phyloP scores from a whole-genome alignment of 2,329 filamentous ascomycete species.

The Tetracladium maxilliforme region DNA sequence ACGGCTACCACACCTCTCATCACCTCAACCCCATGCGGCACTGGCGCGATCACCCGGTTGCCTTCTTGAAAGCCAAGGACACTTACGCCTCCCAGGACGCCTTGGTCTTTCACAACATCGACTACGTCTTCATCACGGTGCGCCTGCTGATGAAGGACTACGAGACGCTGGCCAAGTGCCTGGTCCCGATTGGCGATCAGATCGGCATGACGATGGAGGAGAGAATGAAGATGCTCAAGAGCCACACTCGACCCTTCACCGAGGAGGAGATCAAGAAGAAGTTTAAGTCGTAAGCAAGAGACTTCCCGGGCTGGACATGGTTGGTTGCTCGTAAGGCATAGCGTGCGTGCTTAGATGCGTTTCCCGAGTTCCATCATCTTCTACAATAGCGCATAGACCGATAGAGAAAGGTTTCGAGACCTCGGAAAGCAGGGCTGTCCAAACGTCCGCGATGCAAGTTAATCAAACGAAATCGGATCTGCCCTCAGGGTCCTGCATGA shows the following conservation, averaged over 20 bases:
- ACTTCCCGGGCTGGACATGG: too few species aligned
- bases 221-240: slow-evolving; percentile 44
- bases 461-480: too few species aligned
- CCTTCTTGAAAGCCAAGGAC: slow-evolving; percentile 56
- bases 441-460: too few species aligned
- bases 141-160: slow-evolving; percentile 59
- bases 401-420: too few species aligned
- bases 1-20: slow-evolving; percentile 71
- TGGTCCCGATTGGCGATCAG: slow-evolving; percentile 64
- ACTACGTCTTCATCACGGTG: slow-evolving; percentile 64
- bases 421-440: too few species aligned
- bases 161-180: slow-evolving; percentile 46
- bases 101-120: slow-evolving; percentile 68
- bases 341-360: too few species aligned
- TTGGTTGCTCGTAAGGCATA: too few species aligned
- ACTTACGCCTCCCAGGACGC: slow-evolving; percentile 53
- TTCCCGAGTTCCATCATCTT: too few species aligned
- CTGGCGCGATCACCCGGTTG: slow-evolving; percentile 66
- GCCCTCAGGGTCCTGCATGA: too few species aligned
- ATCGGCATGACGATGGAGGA: slow-evolving; percentile 50
- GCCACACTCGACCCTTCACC: slow-evolving; percentile 49
- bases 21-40: slow-evolving; percentile 66
- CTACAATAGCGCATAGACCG: too few species aligned
- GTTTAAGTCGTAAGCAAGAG: too few species aligned
- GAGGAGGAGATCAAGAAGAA: slow-evolving; percentile 48